Evolutionary conservation across 352 stramenopile genomes (phyloP).

Genomic region (Phytopythium kandeliae): DNA sequence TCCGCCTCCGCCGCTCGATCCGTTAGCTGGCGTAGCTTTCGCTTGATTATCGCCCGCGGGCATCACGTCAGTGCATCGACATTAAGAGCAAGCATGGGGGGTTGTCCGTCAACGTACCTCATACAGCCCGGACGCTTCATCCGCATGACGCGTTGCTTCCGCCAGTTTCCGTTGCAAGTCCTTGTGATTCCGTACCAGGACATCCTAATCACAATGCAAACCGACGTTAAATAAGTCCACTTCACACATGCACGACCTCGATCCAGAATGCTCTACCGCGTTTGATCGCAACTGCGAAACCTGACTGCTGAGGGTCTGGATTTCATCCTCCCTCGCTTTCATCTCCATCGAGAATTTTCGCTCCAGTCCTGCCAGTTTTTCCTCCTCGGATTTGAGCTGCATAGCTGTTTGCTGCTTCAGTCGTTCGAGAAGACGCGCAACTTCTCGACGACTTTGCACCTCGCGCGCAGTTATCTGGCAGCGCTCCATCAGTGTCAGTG

Average conservation of each 20-base stretch:
- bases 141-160: conserved; percentile 9
- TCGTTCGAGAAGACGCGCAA: conserved; percentile 56
- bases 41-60: conserved; percentile 12
- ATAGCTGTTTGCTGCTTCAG: conserved; percentile 40
- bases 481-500: not conserved
- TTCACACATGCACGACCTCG: not conserved
- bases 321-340: conserved; percentile 43
- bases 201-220: conserved; percentile 18
- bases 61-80: not conserved
- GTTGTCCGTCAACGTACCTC: conserved; percentile 1
- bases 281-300: conserved; percentile 47
- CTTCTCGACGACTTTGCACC: conserved; percentile 57
- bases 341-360: conserved; percentile 38
- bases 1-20: conserved; percentile 46
- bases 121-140: not conserved
- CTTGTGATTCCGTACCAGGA: conserved; percentile 35
- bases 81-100: too few species aligned
- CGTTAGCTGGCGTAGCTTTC: conserved; percentile 37
- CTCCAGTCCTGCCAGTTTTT: conserved; percentile 18
- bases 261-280: conserved; percentile 15
- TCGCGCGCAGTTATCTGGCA: conserved; percentile 52
- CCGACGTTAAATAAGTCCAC: not conserved
- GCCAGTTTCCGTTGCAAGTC: conserved; percentile 45
- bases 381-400: conserved; percentile 45
- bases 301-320: conserved; percentile 36